These are phyloP conservation scores for Conticribra guillardii DNA, from an alignment of 108 stramenopile species.

Conservation along the genomic window DNA sequence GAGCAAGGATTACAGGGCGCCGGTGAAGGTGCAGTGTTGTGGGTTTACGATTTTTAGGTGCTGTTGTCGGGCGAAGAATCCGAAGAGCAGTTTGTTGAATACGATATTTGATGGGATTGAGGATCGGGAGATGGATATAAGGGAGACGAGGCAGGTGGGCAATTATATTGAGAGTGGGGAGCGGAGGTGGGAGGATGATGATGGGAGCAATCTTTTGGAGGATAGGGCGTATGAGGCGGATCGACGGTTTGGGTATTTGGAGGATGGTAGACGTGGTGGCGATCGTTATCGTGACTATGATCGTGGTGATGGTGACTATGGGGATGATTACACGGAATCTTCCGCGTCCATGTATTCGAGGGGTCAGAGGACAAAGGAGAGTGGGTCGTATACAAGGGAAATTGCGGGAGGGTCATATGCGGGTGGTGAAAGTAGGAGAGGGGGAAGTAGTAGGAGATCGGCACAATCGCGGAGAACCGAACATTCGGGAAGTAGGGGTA, in stretches of 20 bases:
- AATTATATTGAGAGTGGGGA: slow-evolving; percentile 32
- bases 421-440: not conserved
- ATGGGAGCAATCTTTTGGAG: slow-evolving; percentile 20
- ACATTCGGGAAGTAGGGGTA: not conserved
- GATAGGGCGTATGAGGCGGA: slow-evolving; percentile 33
- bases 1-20: slow-evolving; percentile 44
- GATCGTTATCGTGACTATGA: not conserved
- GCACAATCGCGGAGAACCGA: too few species aligned
- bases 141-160: slow-evolving; percentile 23
- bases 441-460: not conserved
- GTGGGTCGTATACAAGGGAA: too few species aligned
- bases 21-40: slow-evolving; percentile 38
- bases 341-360: not conserved
- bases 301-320: not conserved
- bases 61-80: slow-evolving; percentile 23
- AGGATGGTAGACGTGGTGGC: not conserved
- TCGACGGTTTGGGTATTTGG: slow-evolving; percentile 2
- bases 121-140: slow-evolving; percentile 19
- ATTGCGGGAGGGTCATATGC: not conserved
- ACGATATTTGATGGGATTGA: slow-evolving; percentile 36
- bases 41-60: slow-evolving; percentile 40
- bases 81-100: slow-evolving; percentile 21
- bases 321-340: not conserved
- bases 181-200: not conserved
- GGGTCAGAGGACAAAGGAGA: too few species aligned